Conservation (phyloP, 352 stramenopile genomes). For the Phytopythium kandeliae region DNA sequence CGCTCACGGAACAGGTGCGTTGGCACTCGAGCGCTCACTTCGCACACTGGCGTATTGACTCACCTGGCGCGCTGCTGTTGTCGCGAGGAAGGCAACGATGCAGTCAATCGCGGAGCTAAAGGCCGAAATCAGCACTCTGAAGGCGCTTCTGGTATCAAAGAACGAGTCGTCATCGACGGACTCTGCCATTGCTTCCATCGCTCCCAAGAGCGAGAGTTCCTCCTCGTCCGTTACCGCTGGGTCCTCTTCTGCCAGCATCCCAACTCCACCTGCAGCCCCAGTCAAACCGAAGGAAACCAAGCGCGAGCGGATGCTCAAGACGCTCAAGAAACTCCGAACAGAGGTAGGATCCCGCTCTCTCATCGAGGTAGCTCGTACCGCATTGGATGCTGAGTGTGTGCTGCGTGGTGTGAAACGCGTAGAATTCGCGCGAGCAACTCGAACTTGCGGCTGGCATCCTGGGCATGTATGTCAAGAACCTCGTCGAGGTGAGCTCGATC, state of each 20-base stretch:
- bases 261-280: conserved; percentile 8
- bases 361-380: no score
- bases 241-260: not conserved
- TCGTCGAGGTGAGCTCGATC: conserved; percentile 49
- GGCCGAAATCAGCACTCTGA: conserved; percentile 61
- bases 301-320: conserved; percentile 35
- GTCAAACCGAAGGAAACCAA: conserved; percentile 15
- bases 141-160: conserved; percentile 44
- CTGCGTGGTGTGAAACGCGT: not conserved
- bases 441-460: conserved; percentile 65
- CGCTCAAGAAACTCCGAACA: conserved; percentile 42
- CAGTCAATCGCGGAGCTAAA: conserved; percentile 66
- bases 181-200: not conserved
- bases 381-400: not conserved
- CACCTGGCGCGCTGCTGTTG: no score
- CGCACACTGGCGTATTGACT: no score
- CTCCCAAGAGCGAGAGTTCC: conserved; percentile 6
- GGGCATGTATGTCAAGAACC: conserved; percentile 86
- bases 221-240: not conserved
- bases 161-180: conserved; percentile 5
- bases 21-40: no score
- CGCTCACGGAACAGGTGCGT: conserved; percentile 44
- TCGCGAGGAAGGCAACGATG: conserved; percentile 36
- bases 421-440: conserved; percentile 72
- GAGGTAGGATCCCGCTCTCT: no score